Evolutionary conservation across 2,329 filamentous ascomycete genomes (phyloP), one percentile per base, ranked within the genome.

Genomic region (Periconia sp.): DNA sequence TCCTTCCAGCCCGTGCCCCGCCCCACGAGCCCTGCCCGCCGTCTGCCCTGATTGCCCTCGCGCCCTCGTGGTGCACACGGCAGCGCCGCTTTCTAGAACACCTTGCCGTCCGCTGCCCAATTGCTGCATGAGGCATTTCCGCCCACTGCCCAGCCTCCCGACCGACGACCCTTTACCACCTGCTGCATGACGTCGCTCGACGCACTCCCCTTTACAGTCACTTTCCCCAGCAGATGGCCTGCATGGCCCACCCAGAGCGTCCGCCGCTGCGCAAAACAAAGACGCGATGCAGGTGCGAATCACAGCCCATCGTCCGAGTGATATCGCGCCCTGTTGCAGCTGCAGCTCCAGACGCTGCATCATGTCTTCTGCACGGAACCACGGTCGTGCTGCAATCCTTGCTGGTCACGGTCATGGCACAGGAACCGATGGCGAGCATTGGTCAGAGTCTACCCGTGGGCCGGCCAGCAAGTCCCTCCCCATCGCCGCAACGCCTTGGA

Each of bases 211-310:
- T n/a, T n/a, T n/a, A n/a, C n/a, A n/a, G n/a, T n/a, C n/a, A n/a
- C n/a, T n/a, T n/a, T n/a, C n/a, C n/a, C n/a, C n/a, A n/a, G n/a
- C n/a, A n/a, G n/a, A n/a, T n/a, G n/a, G n/a, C n/a, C n/a, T n/a
- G n/a, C n/a, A n/a, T n/a, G n/a, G n/a, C n/a, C n/a, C n/a, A n/a
- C n/a, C n/a, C n/a, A n/a, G n/a, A n/a, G n/a, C n/a, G n/a, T n/a
- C n/a, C n/a, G n/a, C n/a, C n/a, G n/a, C n/a, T n/a, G n/a, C n/a
- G n/a, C n/a, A n/a, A n/a, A n/a, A n/a, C n/a, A n/a, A n/a, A n/a
- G n/a, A n/a, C n/a, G n/a, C n/a, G n/a, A n/a, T n/a, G n/a, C 18
- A 19, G 28, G 29, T 21, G 40, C 44, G 39, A 43, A 44, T 48
- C 46, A 38, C 32, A 24, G 26, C 25, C 32, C 15, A 4, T n/a